A percentile compares a stretch with the other conserved stretches of the same genome.
Conservation (phyloP, 306 rosid species). For the Prunus fruticosa region DNA sequence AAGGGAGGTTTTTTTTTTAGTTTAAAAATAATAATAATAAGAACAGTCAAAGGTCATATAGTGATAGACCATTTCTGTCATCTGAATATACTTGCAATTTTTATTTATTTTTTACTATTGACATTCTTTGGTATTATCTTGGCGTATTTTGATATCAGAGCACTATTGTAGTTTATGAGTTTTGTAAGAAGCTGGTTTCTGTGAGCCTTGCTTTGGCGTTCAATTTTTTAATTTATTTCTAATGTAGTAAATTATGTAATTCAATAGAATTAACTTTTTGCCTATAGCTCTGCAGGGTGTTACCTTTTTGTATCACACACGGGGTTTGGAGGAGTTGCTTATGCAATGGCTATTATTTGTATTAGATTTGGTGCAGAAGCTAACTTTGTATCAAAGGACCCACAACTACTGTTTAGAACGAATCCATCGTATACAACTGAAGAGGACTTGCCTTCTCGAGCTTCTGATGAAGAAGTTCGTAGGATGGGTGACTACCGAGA, state of each 20-base stretch:
- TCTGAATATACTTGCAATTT: neutral
- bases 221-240: conserved; percentile 4
- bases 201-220: conserved; percentile 2
- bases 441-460: conserved; percentile 42
- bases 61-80: neutral
- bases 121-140: neutral
- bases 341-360: conserved; percentile 83
- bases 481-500: conserved; percentile 88
- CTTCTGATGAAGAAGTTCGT: conserved; percentile 61
- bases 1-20: neutral
- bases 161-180: neutral
- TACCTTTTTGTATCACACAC: conserved; percentile 90
- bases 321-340: conserved; percentile 89
- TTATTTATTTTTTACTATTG: neutral
- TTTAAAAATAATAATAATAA: neutral
- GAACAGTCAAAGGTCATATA: neutral
- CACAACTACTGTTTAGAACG: conserved; percentile 35
- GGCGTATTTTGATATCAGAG: neutral
- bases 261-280: conserved; percentile 16
- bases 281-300: conserved; percentile 70
- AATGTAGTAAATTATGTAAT: conserved; percentile 2
- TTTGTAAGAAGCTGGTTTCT: neutral
- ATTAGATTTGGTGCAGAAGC: conserved; percentile 56
- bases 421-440: conserved; percentile 27
- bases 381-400: conserved; percentile 42